A percentile compares a stretch with the other conserved stretches of the same genome.
Conservation (phyloP, 441 rosid species). For the Syzygium syzygioides region DNA sequence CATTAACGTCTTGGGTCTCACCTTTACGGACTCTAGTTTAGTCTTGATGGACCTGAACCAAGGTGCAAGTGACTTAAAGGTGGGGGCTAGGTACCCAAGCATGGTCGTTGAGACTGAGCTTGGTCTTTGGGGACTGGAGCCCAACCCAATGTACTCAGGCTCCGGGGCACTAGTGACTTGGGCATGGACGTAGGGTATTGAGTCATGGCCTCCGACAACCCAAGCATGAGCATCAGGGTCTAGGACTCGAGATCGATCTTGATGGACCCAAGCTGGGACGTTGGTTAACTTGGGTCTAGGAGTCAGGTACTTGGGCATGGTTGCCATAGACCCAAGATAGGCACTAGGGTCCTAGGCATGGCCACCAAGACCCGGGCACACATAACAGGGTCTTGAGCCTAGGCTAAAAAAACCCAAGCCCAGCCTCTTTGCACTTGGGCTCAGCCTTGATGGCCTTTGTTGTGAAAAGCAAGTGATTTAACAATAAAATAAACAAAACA, state of each 20-base stretch:
- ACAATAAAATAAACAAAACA: neutral
- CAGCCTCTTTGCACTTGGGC: neutral
- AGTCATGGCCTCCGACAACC: neutral
- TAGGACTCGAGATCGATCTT: neutral
- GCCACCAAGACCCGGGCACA: neutral
- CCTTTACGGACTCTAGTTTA: neutral
- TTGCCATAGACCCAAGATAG: neutral
- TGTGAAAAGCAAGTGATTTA: neutral
- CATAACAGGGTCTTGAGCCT: neutral
- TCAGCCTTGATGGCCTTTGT: neutral
- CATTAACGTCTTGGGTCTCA: neutral
- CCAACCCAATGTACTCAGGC: neutral
- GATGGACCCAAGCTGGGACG: rapidly evolving
- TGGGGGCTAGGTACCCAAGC: neutral
- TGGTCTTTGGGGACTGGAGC: neutral
- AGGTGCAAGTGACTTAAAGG: neutral
- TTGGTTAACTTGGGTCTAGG: neutral
- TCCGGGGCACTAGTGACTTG: neutral
- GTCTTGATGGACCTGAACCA: neutral
- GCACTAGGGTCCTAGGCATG: neutral
- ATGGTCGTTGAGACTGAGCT: neutral
- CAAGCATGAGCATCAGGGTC: neutral
- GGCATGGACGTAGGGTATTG: rapidly evolving
- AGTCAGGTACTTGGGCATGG: neutral
- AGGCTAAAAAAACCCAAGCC: neutral